Percentiles rank a stretch among this genome's conserved stretches.
Evolutionary conservation across 2,329 filamentous ascomycete species (phyloP).

Genomic region (Fusarium virguliforme): DNA sequence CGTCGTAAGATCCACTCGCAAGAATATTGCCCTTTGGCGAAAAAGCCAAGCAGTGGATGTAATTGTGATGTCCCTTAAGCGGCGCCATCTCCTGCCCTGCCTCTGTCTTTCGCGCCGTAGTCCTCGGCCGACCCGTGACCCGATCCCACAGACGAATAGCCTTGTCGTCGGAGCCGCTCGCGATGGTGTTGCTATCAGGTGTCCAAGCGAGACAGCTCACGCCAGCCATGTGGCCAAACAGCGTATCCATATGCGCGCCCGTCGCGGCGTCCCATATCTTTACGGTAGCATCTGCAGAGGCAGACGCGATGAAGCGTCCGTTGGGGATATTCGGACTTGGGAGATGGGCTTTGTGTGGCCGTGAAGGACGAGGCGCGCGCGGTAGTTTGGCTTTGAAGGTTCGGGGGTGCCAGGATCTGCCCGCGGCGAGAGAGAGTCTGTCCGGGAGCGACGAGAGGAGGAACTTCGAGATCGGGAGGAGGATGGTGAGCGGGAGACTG

Average conservation of each 20-base stretch:
- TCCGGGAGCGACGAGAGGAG: slow-evolving; percentile 54
- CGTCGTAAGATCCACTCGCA: slow-evolving; percentile 95
- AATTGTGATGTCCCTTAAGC: slow-evolving; percentile 93
- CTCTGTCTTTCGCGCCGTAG: slow-evolving; percentile 59
- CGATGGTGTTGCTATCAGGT: slow-evolving; percentile 88
- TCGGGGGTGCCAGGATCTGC: slow-evolving; percentile 57
- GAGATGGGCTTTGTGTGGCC: slow-evolving; percentile 87
- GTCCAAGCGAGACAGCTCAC: slow-evolving; percentile 96
- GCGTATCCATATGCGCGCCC: slow-evolving; percentile 86
- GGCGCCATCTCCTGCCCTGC: slow-evolving; percentile 65
- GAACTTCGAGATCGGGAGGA: slow-evolving; percentile 50
- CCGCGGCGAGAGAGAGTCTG: slow-evolving; percentile 50
- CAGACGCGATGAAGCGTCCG: slow-evolving; percentile 89
- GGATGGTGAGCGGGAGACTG: slow-evolving; percentile 52
- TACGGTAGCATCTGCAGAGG: slow-evolving; percentile 89
- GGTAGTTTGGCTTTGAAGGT: slow-evolving; percentile 76
- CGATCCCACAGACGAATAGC: slow-evolving; percentile 93
- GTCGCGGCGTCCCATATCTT: slow-evolving; percentile 91
- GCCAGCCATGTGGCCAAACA: slow-evolving; percentile 94
- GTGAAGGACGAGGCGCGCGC: slow-evolving; percentile 77
- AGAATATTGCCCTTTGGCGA: slow-evolving; percentile 99
- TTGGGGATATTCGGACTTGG: slow-evolving; percentile 91
- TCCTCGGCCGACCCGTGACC: slow-evolving; percentile 71
- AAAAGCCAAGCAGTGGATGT: slow-evolving; percentile 94
- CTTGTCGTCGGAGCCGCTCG: slow-evolving; percentile 96